phyloP scores from a whole-genome alignment of 331 rosid genomes.

The Pyracantha coccinea region DNA sequence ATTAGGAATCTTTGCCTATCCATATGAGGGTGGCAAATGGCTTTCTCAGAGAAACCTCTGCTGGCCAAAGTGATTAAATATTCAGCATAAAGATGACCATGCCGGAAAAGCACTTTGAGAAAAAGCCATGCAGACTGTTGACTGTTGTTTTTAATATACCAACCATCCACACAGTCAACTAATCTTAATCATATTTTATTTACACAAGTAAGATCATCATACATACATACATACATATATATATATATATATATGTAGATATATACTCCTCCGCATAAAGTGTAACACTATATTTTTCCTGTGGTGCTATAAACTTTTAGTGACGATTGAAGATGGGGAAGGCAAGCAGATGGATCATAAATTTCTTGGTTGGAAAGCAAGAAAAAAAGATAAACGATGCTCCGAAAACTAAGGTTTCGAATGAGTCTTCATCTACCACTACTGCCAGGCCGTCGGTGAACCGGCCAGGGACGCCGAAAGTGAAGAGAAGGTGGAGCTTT shows the following conservation, averaged over 20 bases:
- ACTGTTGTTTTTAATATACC: too few relatives aligned
- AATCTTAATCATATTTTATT: neutral
- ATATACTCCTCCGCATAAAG: neutral
- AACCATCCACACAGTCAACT: too few relatives aligned
- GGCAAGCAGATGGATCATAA: constrained; percentile 74
- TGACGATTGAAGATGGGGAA: constrained; percentile 46
- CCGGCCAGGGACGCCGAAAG: constrained; percentile 25
- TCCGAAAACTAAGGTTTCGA: neutral
- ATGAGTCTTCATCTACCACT: neutral
- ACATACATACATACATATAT: too few relatives aligned
- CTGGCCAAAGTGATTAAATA: constrained; percentile 47
- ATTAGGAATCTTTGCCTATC: neutral
- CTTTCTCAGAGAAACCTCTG: constrained; percentile 32
- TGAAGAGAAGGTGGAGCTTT: constrained; percentile 74
- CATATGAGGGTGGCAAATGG: constrained; percentile 56
- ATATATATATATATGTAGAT: too few relatives aligned
- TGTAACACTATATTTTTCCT: neutral
- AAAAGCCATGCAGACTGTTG: neutral
- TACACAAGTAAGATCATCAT: neutral
- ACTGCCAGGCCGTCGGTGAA: constrained; percentile 5
- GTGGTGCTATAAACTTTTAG: neutral
- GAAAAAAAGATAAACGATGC: constrained; percentile 22
- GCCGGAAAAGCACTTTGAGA: constrained; percentile 10
- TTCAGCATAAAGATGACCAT: constrained; percentile 6
- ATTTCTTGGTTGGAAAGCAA: constrained; percentile 58